Percentiles rank a stretch among this genome's conserved stretches.
phyloP scores from a whole-genome alignment of 2,329 filamentous ascomycete species.

The Beauveria brongniartii region DNA sequence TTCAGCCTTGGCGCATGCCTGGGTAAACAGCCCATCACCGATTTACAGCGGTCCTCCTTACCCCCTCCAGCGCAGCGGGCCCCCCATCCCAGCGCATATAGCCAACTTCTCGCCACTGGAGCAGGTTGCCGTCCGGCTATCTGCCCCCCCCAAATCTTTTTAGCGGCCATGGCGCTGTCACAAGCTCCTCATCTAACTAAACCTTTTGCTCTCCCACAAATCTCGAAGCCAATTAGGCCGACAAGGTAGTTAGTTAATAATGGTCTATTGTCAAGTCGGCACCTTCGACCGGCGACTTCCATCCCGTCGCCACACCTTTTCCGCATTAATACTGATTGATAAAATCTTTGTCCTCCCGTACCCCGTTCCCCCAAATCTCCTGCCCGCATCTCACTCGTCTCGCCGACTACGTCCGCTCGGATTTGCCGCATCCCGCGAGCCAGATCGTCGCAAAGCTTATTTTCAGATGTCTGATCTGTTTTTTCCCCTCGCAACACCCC shows the following conservation, averaged over 20 bases:
- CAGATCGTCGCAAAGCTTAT: not conserved
- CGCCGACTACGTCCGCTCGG: conserved; percentile 7
- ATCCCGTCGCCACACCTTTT: not conserved
- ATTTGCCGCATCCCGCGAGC: not conserved
- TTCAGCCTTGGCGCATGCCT: too few relatives aligned
- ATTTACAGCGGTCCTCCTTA: not conserved
- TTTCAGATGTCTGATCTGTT: not conserved
- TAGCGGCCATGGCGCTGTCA: not conserved
- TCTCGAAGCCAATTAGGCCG: not conserved
- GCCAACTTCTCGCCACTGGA: not conserved
- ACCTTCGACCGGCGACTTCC: not conserved
- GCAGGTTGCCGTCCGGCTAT: not conserved
- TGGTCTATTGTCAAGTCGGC: not conserved
- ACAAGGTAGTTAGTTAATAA: not conserved
- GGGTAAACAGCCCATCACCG: too few relatives aligned
- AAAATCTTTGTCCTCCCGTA: not conserved
- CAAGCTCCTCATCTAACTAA: not conserved
- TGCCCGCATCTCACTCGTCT: not conserved
- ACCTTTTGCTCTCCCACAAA: not conserved
- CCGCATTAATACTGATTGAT: not conserved
- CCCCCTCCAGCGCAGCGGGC: not conserved
- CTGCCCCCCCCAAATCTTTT: not conserved
- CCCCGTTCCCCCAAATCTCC: not conserved
- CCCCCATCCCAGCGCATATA: not conserved
- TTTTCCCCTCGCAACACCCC: too few relatives aligned